Evolutionary conservation across 2,329 filamentous ascomycete species (phyloP).

Genomic region (Dryadomyces quercus-mongolicae): DNA sequence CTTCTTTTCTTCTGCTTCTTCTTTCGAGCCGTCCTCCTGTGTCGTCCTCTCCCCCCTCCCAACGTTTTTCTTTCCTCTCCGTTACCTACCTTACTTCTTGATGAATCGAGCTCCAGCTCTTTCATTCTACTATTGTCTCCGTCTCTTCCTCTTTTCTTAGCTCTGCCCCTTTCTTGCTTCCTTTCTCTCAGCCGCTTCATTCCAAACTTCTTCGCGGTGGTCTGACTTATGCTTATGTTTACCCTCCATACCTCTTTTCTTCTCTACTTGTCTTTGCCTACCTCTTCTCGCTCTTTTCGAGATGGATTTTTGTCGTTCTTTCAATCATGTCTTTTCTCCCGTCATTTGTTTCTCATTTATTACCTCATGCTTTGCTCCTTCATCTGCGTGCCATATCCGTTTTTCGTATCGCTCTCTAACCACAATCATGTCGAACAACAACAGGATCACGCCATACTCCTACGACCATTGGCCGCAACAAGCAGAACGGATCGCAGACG

Average conservation of each 20-base stretch:
- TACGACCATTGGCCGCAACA: neutral
- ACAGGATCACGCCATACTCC: neutral
- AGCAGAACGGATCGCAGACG: neutral
- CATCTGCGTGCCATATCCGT: neutral
- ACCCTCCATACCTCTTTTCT: neutral
- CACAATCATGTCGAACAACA: neutral
- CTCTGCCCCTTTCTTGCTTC: neutral
- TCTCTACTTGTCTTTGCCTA: neutral
- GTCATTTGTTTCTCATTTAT: neutral
- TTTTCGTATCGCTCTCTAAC: constrained; percentile 2
- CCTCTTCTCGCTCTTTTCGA: neutral
- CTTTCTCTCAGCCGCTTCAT: neutral
- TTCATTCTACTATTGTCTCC: neutral
- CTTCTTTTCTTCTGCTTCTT: neutral
- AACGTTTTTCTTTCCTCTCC: neutral
- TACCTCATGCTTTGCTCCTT: neutral
- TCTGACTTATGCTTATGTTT: neutral
- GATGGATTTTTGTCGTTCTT: no score
- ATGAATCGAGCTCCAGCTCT: neutral
- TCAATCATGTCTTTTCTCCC: neutral
- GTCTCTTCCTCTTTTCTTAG: constrained; percentile 11
- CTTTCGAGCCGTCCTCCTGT: neutral
- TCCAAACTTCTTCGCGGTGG: neutral
- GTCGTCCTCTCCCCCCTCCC: neutral
- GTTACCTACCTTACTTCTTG: neutral